Evolutionary conservation across 805 yeast species (phyloP).

Genomic region (Cyberlindnera subsufficiens): DNA sequence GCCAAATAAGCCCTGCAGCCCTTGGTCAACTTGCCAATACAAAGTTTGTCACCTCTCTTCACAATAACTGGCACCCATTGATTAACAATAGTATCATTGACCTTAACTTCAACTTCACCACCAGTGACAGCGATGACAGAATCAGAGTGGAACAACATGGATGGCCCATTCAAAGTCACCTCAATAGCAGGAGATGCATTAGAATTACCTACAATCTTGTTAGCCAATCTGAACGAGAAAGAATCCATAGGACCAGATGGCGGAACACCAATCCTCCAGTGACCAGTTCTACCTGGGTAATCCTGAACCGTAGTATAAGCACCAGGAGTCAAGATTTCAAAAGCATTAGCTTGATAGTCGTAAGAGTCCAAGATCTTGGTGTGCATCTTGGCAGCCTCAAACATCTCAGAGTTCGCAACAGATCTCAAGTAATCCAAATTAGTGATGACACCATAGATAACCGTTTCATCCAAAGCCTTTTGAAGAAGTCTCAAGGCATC

Average conservation of each 20-base stretch:
- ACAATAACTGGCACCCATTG: conserved; percentile 73
- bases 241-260: conserved; percentile 99
- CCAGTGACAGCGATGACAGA: conserved; percentile 81
- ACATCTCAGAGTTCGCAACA: conserved; percentile 79
- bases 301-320: conserved; percentile 96
- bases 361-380: conserved; percentile 84
- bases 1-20: conserved; percentile 93
- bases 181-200: conserved; percentile 83
- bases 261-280: conserved; percentile 77
- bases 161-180: conserved; percentile 83
- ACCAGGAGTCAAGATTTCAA: conserved; percentile 85
- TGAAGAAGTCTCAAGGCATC: conserved; percentile 78
- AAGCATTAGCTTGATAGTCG: conserved; percentile 73
- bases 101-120: conserved; percentile 63
- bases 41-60: conserved; percentile 68
- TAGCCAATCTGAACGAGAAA: conserved; percentile 84
- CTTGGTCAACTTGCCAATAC: conserved; percentile 70
- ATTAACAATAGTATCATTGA: conserved; percentile 50
- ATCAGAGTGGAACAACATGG: conserved; percentile 76
- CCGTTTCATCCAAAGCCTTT: conserved; percentile 80
- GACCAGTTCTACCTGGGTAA: conserved; percentile 83
- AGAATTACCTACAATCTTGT: conserved; percentile 85
- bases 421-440: conserved; percentile 86
- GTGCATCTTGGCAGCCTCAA: conserved; percentile 74
- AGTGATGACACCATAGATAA: conserved; percentile 81